Evolutionary conservation across 768 basidiomycete species (phyloP).

Genomic region (Crepidotus variabilis): DNA sequence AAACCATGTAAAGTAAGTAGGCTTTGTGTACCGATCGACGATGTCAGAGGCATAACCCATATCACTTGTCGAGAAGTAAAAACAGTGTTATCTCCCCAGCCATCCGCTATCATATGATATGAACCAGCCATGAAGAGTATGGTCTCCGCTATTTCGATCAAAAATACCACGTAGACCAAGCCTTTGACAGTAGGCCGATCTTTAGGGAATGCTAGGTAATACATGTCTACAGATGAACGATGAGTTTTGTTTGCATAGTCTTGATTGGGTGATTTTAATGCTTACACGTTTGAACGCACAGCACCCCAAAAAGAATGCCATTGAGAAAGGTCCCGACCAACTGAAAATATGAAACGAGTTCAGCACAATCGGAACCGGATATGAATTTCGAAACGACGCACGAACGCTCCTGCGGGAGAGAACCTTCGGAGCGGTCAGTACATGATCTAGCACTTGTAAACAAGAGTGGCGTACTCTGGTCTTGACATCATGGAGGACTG

Average conservation of each 20-base stretch:
- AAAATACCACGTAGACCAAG: background rate
- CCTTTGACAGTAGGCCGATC: background rate
- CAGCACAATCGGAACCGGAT: background rate
- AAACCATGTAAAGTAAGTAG: background rate
- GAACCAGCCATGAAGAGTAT: background rate
- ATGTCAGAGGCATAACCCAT: background rate
- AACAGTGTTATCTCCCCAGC: background rate
- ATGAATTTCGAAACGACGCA: background rate
- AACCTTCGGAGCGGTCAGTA: background rate
- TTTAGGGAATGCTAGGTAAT: background rate
- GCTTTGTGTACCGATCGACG: background rate
- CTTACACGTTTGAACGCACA: background rate
- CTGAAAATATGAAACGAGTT: background rate
- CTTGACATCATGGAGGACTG: background rate
- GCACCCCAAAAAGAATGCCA: background rate
- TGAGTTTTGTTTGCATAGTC: too few relatives aligned
- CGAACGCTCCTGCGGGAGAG: background rate
- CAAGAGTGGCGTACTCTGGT: background rate
- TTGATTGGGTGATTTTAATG: too few relatives aligned
- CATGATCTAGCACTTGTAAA: background rate
- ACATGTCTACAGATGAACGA: background rate
- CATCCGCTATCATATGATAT: background rate
- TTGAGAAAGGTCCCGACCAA: background rate
- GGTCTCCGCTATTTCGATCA: background rate
- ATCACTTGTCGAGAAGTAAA: background rate